Evolutionary conservation across 2,329 filamentous ascomycete species (phyloP), one percentile per base, ranked within the genome.

Genomic region (Pseudocercospora fijiensis): DNA sequence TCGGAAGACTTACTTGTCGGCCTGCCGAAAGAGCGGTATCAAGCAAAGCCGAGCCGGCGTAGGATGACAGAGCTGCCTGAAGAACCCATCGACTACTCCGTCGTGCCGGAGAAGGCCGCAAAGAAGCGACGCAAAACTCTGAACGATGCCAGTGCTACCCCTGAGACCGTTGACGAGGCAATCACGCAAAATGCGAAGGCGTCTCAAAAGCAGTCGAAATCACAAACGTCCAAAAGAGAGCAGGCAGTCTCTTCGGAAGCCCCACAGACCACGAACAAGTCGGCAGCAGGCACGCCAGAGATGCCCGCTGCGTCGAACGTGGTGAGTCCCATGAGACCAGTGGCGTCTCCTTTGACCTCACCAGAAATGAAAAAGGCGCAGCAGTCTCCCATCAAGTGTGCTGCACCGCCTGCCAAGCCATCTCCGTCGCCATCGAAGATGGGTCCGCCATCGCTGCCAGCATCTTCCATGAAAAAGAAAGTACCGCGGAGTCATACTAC

Each of bases 81-180:
- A 20, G 67, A 72, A 41, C 55, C 68, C 2, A 67, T 71, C 60
- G 74, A 76, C 65, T 73, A 67, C 63, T 71, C 78, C 64, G 68
- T 76, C 64, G 53, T 66, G 63, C 63, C 79, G 65, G 73, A 83
- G 78, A 76, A 79, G 74, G 69, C 72, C 13, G 68, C 63, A 4
- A 78, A 74, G 20, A 83, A 80, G 69, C 76, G 81, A 63, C 76
- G 77, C 20, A 76, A 75, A 63, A 75, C 70, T 2, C 51, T 61
- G 1, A 52, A 62, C 22, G 56, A 49, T 43, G 61, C 60, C 9
- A 22, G n/a, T 58, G 33, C 53, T 8, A 57, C 30, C 9, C 10
- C 47, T 57, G 24, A 61, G 16, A 0, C 5, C 28, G n/a, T 37
- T 2, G 28, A 41, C 9, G 16, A 30, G 27, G 3, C 26, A 9